Percentiles rank a stretch among this genome's conserved stretches.
These are phyloP conservation scores for Auriscalpium vulgare DNA, from an alignment of 768 basidiomycete genomes.

Conservation along the genomic window DNA sequence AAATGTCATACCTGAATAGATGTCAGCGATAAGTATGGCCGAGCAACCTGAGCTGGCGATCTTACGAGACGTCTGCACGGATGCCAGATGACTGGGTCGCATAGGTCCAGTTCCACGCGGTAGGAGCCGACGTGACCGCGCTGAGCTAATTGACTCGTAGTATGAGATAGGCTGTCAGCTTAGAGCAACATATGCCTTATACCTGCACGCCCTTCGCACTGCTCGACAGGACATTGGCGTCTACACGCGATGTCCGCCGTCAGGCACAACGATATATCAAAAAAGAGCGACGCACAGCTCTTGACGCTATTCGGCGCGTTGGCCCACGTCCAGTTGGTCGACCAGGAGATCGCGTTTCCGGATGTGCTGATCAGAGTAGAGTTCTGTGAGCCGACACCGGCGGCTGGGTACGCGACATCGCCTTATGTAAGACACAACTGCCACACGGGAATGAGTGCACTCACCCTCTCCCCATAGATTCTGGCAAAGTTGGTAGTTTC, in stretches of 20 bases:
- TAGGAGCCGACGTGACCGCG: slow-evolving; percentile 36
- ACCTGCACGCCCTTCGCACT: slow-evolving; percentile 41
- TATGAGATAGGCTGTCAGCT: not conserved
- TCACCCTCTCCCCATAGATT: slow-evolving; percentile 46
- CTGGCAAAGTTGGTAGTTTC: slow-evolving; percentile 44
- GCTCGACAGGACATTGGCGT: slow-evolving; percentile 42
- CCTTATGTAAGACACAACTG: not conserved
- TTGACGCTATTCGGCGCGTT: slow-evolving; percentile 45
- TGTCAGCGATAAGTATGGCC: not conserved
- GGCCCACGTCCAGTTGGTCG: slow-evolving; percentile 46
- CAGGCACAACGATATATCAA: not conserved
- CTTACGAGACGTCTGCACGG: slow-evolving; percentile 47
- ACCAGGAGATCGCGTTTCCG: slow-evolving; percentile 40
- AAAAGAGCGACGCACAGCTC: slow-evolving; percentile 34
- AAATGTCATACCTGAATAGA: slow-evolving; percentile 41
- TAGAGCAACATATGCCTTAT: not conserved
- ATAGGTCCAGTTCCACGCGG: slow-evolving; percentile 46
- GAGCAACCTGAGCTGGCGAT: not conserved
- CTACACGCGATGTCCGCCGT: slow-evolving; percentile 18
- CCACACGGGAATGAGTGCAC: not conserved
- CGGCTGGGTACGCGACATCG: slow-evolving; percentile 17
- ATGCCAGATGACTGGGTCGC: slow-evolving; percentile 34
- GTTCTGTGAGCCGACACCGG: slow-evolving; percentile 40
- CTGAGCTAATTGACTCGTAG: slow-evolving; percentile 25
- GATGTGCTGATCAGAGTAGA: slow-evolving; percentile 36